Conservation (phyloP, 805 yeast species). For the Zygoascus biomembranicola region DNA sequence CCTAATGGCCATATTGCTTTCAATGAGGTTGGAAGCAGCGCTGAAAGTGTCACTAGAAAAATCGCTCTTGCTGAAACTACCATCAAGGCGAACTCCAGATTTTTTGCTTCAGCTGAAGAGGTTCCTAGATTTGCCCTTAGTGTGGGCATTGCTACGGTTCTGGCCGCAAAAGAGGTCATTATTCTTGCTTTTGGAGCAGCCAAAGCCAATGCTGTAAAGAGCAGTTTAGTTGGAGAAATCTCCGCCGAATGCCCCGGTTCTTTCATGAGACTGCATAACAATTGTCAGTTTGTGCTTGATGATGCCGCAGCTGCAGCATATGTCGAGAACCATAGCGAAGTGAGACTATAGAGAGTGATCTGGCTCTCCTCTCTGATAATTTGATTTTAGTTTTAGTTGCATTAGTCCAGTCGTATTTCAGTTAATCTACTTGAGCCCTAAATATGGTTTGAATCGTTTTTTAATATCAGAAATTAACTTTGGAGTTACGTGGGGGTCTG, state of each 20-base stretch:
- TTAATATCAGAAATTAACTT: no score
- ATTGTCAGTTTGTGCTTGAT: constrained; percentile 38
- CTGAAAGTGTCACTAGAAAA: constrained; percentile 38
- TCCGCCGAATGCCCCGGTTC: constrained; percentile 41
- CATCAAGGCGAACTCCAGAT: constrained; percentile 45
- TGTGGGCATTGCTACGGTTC: constrained; percentile 50
- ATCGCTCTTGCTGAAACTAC: constrained; percentile 43
- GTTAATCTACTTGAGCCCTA: neutral
- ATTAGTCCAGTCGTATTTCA: neutral
- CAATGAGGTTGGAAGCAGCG: constrained; percentile 47
- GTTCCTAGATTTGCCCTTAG: constrained; percentile 46
- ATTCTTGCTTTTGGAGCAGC: constrained; percentile 43
- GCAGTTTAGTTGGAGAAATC: constrained; percentile 36
- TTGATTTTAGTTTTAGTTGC: no score
- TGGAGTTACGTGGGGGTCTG: no score
- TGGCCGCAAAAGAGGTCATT: constrained; percentile 45
- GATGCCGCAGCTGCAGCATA: constrained; percentile 33
- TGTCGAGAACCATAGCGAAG: neutral
- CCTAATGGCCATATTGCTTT: constrained; percentile 57
- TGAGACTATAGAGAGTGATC: neutral
- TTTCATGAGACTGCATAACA: constrained; percentile 40
- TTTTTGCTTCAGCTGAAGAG: constrained; percentile 38
- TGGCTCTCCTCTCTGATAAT: no score
- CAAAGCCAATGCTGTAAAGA: constrained; percentile 40
- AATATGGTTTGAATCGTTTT: neutral